Evolutionary conservation across 2,329 filamentous ascomycete species (phyloP).

Genomic region (Harringtonia lauricola): DNA sequence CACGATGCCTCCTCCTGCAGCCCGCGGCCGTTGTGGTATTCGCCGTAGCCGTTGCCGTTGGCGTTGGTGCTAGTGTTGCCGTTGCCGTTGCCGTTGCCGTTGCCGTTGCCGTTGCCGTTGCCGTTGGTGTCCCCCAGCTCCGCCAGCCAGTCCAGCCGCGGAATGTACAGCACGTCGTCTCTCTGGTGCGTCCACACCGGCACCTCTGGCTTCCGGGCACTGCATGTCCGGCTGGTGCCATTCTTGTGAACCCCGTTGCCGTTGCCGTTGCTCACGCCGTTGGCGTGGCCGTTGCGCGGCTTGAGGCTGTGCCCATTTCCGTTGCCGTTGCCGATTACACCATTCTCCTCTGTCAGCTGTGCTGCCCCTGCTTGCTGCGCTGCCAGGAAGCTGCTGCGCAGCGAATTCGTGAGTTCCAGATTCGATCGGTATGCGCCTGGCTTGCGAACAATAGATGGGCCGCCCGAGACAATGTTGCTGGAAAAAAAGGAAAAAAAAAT

Average conservation of each 20-base stretch:
- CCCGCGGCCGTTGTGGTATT: constrained; percentile 42
- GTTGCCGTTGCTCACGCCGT: constrained; percentile 13
- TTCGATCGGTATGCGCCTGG: constrained; percentile 75
- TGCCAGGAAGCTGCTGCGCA: constrained; percentile 71
- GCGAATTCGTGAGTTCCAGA: constrained; percentile 79
- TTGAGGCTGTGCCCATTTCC: constrained; percentile 11
- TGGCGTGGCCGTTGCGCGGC: constrained; percentile 13
- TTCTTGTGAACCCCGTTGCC: not conserved
- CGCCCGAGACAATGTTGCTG: constrained; percentile 75
- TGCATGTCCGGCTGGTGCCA: constrained; percentile 1
- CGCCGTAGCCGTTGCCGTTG: too few relatives aligned
- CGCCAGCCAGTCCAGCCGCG: constrained; percentile 64
- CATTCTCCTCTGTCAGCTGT: constrained; percentile 21
- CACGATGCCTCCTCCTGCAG: constrained; percentile 70
- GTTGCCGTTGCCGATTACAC: constrained; percentile 9
- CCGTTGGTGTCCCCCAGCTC: too few relatives aligned
- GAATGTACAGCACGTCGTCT: constrained; percentile 58
- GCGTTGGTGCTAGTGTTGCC: constrained; percentile 18
- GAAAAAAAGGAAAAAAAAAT: too few relatives aligned
- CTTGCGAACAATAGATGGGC: constrained; percentile 74
- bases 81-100: constrained; percentile 3
- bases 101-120: not conserved
- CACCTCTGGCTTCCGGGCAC: constrained; percentile 17
- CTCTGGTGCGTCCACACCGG: constrained; percentile 58
- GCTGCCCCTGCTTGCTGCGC: constrained; percentile 47